These are phyloP conservation scores for Tolypocladium endophyticum DNA, from an alignment of 2,329 filamentous ascomycete genomes.

Conservation along the genomic window DNA sequence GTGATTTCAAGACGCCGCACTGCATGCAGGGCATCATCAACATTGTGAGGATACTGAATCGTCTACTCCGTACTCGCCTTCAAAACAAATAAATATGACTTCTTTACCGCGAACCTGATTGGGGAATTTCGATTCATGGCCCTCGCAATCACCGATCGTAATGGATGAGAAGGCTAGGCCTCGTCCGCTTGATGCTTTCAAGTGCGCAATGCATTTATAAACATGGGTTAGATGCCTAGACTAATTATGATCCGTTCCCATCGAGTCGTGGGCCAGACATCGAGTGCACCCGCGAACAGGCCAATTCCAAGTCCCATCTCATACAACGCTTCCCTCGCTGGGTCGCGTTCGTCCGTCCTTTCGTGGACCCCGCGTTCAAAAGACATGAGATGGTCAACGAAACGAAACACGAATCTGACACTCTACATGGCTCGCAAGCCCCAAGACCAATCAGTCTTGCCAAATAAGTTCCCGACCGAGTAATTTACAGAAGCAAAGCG, in stretches of 20 bases:
- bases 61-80: no score
- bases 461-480: neutral
- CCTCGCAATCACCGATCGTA: neutral
- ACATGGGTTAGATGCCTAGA: conserved; percentile 13
- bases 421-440: neutral
- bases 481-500: conserved; percentile 26
- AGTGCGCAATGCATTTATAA: conserved; percentile 7
- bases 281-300: neutral
- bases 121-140: neutral
- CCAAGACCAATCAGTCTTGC: neutral
- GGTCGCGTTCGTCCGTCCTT: neutral
- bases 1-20: no score
- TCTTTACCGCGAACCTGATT: no score
- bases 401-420: neutral
- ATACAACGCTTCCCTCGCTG: neutral
- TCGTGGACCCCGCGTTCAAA: neutral
- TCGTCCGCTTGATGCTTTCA: neutral
- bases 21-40: no score
- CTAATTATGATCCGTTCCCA: conserved; percentile 16
- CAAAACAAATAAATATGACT: no score
- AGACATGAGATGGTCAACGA: neutral
- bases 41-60: neutral
- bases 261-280: conserved; percentile 4
- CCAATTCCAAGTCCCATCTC: neutral
- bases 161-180: no score